Percentiles rank a stretch among this genome's conserved stretches.
Evolutionary conservation across 768 basidiomycete species (phyloP).

Genomic region (Tremella mesenterica): DNA sequence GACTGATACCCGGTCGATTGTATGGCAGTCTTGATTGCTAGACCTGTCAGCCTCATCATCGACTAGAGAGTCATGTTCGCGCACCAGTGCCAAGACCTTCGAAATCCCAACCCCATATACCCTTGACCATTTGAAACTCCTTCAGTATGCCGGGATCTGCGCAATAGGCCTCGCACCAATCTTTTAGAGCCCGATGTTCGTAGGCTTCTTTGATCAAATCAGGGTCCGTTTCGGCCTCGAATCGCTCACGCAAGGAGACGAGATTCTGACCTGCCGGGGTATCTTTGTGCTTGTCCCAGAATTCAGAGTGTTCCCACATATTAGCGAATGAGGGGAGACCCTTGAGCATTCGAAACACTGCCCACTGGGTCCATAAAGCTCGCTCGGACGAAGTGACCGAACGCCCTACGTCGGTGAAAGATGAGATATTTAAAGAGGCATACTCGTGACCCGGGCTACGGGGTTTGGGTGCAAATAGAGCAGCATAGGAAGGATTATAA

Average conservation of each 20-base stretch:
- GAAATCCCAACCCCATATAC: conserved; percentile 57
- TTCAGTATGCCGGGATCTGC: conserved; percentile 61
- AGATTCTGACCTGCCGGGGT: conserved; percentile 40
- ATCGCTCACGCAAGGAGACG: conserved; percentile 48
- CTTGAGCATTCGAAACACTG: conserved; percentile 7
- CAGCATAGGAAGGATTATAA: conserved; percentile 11
- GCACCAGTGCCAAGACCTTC: conserved; percentile 44
- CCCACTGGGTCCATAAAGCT: conserved; percentile 3
- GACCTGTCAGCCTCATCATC: background rate
- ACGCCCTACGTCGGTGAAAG: conserved; percentile 9
- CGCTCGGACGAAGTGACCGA: conserved; percentile 1
- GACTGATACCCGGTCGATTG: conserved; percentile 27
- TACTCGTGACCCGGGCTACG: background rate
- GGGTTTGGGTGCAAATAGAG: conserved; percentile 9
- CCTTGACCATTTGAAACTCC: conserved; percentile 67
- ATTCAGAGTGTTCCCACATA: conserved; percentile 12
- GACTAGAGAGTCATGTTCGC: background rate
- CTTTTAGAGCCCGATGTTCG: conserved; percentile 52
- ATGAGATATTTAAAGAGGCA: background rate
- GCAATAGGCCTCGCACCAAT: conserved; percentile 80
- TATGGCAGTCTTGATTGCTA: conserved; percentile 23
- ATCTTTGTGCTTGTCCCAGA: conserved; percentile 24
- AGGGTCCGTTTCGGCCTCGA: conserved; percentile 1
- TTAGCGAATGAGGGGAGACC: conserved; percentile 46
- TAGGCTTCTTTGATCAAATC: background rate